Percentiles rank a stretch among this genome's conserved stretches.
Conservation (phyloP, 2,329 filamentous ascomycete species). For the Neonectria hederae region DNA sequence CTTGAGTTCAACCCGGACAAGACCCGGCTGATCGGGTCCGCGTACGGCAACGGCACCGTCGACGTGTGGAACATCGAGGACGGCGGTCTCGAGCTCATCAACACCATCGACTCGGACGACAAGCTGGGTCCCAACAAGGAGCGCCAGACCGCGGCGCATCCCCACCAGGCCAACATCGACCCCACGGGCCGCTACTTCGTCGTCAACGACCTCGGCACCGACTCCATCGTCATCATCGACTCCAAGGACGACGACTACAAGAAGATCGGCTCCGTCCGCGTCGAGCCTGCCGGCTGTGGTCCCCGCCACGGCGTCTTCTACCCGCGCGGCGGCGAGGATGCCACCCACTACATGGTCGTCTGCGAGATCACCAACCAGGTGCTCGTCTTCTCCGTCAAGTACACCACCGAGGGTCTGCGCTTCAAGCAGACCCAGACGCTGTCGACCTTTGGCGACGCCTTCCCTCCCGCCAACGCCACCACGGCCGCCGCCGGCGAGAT, state of each 20-base stretch:
- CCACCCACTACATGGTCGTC: conserved; percentile 58
- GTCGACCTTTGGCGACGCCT: conserved; percentile 52
- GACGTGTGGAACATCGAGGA: conserved; percentile 57
- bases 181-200: conserved; percentile 60
- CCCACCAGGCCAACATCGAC: conserved; percentile 60
- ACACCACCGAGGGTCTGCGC: conserved; percentile 47
- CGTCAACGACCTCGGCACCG: conserved; percentile 60
- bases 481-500: conserved; percentile 58
- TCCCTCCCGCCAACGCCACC: conserved; percentile 47
- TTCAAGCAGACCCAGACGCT: conserved; percentile 51
- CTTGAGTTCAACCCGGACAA: conserved; percentile 57
- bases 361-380: conserved; percentile 59
- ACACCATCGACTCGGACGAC: conserved; percentile 49
- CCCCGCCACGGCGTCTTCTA: conserved; percentile 63
- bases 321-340: conserved; percentile 43
- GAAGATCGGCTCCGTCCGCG: conserved; percentile 47
- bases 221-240: conserved; percentile 59
- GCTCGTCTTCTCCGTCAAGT: conserved; percentile 54
- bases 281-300: conserved; percentile 53
- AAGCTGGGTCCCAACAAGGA: conserved; percentile 46
- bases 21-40: conserved; percentile 56
- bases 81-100: conserved; percentile 50
- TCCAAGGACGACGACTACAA: conserved; percentile 52
- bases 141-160: conserved; percentile 50
- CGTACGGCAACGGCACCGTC: conserved; percentile 53